These are phyloP conservation scores for Paramarasmius palmivorus DNA, from an alignment of 1,284 basidiomycete genomes.

Conservation along the genomic window DNA sequence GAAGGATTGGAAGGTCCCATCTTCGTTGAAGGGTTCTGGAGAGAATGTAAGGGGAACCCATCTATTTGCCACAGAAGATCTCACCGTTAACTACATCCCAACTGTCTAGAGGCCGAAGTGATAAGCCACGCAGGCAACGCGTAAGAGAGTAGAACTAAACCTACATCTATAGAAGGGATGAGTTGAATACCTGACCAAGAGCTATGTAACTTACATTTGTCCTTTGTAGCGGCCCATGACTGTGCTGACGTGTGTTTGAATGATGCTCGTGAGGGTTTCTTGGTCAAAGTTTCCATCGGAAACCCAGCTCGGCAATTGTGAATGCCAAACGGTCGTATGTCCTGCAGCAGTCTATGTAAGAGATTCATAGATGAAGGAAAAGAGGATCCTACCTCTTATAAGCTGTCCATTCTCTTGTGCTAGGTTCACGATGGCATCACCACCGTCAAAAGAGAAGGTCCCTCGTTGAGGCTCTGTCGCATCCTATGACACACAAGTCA, in stretches of 20 bases:
- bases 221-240: conserved; percentile 52
- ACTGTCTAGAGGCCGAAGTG: conserved; percentile 15
- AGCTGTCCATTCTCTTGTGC: conserved; percentile 44
- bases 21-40: conserved; percentile 56
- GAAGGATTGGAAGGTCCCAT: conserved; percentile 48
- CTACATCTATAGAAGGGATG: conserved; percentile 21
- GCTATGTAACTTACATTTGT: conserved; percentile 38
- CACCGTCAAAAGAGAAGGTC: conserved; percentile 45
- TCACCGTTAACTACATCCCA: conserved; percentile 42
- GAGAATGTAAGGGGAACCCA: not conserved
- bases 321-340: conserved; percentile 59
- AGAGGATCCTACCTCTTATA: conserved; percentile 33
- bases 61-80: conserved; percentile 19
- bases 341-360: conserved; percentile 25
- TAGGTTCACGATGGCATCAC: conserved; percentile 46
- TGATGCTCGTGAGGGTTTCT: conserved; percentile 41
- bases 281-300: conserved; percentile 41
- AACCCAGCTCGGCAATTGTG: conserved; percentile 55
- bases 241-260: conserved; percentile 46
- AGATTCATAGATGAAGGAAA: not conserved
- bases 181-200: not conserved
- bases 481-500: conserved; percentile 32
- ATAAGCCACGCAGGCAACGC: not conserved
- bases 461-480: conserved; percentile 53
- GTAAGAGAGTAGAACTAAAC: conserved; percentile 1